phyloP scores from a whole-genome alignment of 1,284 basidiomycete species.

The Phaffia rhodozyma region DNA sequence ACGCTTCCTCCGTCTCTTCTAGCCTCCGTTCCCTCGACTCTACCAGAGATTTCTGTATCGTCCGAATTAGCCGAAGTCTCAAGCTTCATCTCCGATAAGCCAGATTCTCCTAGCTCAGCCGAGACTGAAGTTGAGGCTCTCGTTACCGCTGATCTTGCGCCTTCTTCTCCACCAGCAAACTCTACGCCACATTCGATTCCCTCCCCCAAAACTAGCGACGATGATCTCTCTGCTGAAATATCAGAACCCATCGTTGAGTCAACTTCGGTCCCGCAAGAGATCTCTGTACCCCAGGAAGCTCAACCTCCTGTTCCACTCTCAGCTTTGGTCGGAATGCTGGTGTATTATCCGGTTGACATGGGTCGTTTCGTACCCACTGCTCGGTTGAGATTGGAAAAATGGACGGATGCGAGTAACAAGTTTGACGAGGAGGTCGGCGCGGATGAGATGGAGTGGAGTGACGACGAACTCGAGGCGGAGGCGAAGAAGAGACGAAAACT shows the following conservation, averaged over 20 bases:
- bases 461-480: constrained; percentile 44
- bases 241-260: not conserved
- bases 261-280: not conserved
- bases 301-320: not conserved
- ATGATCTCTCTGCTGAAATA: not conserved
- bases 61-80: not conserved
- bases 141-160: not conserved
- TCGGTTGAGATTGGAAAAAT: constrained; percentile 5
- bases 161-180: not conserved
- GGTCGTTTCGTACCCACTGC: constrained; percentile 9
- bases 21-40: constrained; percentile 17
- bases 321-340: constrained; percentile 19
- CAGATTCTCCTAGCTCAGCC: not conserved
- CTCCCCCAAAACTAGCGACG: not conserved
- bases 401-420: constrained; percentile 43
- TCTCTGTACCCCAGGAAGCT: not conserved
- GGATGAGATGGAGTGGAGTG: constrained; percentile 44
- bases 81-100: not conserved
- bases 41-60: constrained; percentile 20
- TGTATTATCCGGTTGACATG: constrained; percentile 35
- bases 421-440: constrained; percentile 45
- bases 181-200: not conserved
- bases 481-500: constrained; percentile 36
- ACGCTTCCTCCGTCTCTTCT: too few species aligned
- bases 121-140: constrained; percentile 6